Base-by-base conservation (phyloP, 768 basidiomycete species). In the Amanita rubescens region DNA sequence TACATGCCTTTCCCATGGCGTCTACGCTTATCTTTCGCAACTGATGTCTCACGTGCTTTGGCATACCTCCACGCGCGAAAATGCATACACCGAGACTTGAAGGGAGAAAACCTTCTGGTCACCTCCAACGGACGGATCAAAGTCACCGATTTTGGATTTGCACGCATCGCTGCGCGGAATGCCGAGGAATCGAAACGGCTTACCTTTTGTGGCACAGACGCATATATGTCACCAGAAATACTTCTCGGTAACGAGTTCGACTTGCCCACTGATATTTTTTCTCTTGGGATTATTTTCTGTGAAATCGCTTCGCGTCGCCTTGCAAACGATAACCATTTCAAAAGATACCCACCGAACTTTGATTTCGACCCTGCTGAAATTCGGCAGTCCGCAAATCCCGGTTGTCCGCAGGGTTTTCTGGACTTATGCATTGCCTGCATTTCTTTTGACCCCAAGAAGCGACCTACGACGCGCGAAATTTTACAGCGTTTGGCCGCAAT, bases 131-230 rank as follows among this genome's bases (percentile, higher is more conserved):
- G 92, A 19, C 83, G 95, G 41, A 77, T 98, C 63, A 99, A 98
- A 73, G 86, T 97, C 60, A 96, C 94, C n/a, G 95, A 99, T 64
- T 99, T 99, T 69, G 95, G 95, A 1, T 95, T 97, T 61, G 93
- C 94, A 3, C 80, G 95, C 33, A 96, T 98, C 61, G 92, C 92
- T 0, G 93, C 93, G 0, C 80, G 88, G 38, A 95, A 90, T 61
- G 90, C 84, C 54, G 94, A 94, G 58, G 95, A 98, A 71, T 79
- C 75, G 50, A 89, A 87, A 63, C 79, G 89, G 3, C 77, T 92
- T 41, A 92, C 90, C 0, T 91, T 91, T 68, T 89, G 85, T 56
- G 89, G 88, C n/a, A 90, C 88, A 2, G 87, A 91, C 62, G 88
- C 91, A 5, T 95, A 96, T 71, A 97, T 97, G 95, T 92, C 90